A percentile compares a stretch with the other conserved stretches of the same genome.
Conservation (phyloP, 805 yeast genomes). For the Saccharomycopsis sp. region DNA sequence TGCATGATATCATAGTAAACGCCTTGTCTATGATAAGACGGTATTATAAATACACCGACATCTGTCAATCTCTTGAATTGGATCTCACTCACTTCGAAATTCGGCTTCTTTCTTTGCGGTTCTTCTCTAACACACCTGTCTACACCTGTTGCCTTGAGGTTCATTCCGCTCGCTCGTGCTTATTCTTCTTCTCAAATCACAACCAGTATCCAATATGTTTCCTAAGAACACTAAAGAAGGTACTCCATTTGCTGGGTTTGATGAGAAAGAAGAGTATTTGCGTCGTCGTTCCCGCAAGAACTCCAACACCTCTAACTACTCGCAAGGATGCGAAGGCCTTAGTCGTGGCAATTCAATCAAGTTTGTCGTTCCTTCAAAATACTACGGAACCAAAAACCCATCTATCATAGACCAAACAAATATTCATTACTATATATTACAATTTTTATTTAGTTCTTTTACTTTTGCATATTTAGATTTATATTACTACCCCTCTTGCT, state of each 20-base stretch:
- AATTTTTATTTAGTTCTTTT: too few species aligned
- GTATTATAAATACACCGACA: neutral
- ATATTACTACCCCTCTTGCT: too few species aligned
- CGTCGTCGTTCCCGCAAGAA: slow-evolving; percentile 7
- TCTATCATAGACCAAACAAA: too few species aligned
- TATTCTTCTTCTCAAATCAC: neutral
- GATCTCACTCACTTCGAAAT: too few species aligned
- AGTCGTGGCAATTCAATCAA: slow-evolving; percentile 3
- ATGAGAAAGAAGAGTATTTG: slow-evolving; percentile 19
- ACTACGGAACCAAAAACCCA: too few species aligned
- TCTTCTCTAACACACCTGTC: too few species aligned
- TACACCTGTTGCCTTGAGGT: too few species aligned
- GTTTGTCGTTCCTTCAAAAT: slow-evolving; percentile 8
- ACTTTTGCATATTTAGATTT: too few species aligned
- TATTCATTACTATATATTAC: too few species aligned
- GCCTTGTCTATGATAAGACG: neutral
- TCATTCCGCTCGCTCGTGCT: neutral
- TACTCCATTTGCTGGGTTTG: slow-evolving; percentile 7
- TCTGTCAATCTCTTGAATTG: neutral
- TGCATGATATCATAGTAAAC: too few species aligned
- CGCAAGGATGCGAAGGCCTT: slow-evolving; percentile 7
- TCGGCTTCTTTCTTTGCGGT: too few species aligned
- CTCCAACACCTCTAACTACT: neutral
- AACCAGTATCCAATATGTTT: neutral
- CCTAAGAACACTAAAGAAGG: neutral